A percentile compares a stretch with the other conserved stretches of the same genome.
These are phyloP conservation scores for Sporothrix sp. DNA, from an alignment of 2,329 filamentous ascomycete species.

Conservation along the genomic window DNA sequence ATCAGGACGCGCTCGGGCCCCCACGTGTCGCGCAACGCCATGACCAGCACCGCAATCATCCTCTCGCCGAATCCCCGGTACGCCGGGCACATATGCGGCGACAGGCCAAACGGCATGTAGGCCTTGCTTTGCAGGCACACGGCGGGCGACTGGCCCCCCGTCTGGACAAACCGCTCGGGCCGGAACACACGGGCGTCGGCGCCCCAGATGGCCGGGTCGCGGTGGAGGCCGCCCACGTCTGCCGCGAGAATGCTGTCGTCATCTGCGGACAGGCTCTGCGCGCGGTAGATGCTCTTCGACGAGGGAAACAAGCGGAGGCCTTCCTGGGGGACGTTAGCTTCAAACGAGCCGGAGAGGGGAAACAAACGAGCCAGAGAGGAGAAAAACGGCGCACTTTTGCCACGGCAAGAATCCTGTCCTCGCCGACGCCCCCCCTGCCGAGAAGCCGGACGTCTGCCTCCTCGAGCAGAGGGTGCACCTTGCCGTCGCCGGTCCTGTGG, in stretches of 20 bases:
- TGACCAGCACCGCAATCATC: neutral
- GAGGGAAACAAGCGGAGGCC: neutral
- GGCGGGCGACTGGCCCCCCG: no score
- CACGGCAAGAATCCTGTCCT: neutral
- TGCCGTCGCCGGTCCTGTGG: neutral
- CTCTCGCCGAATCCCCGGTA: neutral
- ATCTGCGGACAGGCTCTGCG: neutral
- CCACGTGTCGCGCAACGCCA: neutral
- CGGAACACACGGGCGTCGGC: neutral
- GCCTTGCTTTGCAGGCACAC: neutral
- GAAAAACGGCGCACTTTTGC: neutral
- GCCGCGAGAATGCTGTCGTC: neutral
- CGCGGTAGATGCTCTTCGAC: neutral
- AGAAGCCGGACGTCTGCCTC: neutral
- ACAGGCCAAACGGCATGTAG: neutral
- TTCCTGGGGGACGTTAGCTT: neutral
- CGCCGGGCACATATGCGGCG: neutral
- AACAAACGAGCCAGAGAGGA: no score
- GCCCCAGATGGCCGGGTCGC: neutral
- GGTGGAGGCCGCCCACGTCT: neutral
- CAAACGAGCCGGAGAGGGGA: no score
- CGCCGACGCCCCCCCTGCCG: neutral
- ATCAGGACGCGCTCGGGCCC: neutral
- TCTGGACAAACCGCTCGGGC: neutral
- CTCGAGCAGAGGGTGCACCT: neutral